A percentile compares a stretch with the other conserved stretches of the same genome.
Evolutionary conservation across 768 basidiomycete species (phyloP).

Genomic region (Leccinum rimulosum): DNA sequence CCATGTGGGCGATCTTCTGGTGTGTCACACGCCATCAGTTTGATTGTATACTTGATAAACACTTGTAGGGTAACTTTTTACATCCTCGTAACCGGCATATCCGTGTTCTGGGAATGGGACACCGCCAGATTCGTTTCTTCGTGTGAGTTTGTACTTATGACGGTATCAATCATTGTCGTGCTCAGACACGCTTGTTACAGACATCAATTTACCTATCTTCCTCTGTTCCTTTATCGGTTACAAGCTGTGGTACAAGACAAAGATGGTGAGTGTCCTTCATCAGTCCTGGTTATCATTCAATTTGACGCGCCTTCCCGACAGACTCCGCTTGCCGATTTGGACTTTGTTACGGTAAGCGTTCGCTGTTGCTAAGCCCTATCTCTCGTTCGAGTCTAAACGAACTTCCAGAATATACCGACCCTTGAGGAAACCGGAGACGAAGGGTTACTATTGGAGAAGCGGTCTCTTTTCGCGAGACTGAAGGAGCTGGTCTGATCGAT

Average conservation of each 20-base stretch:
- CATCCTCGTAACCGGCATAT: conserved; percentile 54
- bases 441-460: conserved; percentile 12
- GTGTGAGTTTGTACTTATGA: conserved; percentile 27
- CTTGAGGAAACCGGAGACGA: conserved; percentile 63
- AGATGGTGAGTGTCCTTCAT: conserved; percentile 11
- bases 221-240: conserved; percentile 44
- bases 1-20: conserved; percentile 75
- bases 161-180: background rate
- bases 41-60: conserved; percentile 2
- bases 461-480: background rate
- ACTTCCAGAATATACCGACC: conserved; percentile 58
- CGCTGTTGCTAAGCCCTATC: background rate
- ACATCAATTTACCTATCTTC: conserved; percentile 44
- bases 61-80: conserved; percentile 39
- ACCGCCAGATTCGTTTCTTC: conserved; percentile 47
- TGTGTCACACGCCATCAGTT: conserved; percentile 35
- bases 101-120: conserved; percentile 64
- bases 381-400: background rate
- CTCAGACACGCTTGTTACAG: conserved; percentile 14
- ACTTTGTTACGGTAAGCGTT: conserved; percentile 59
- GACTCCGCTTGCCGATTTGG: conserved; percentile 50
- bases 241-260: conserved; percentile 34
- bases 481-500: conserved; percentile 10
- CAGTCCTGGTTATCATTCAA: background rate
- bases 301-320: background rate